Evolutionary conservation across 1,284 basidiomycete genomes (phyloP).

Genomic region (Gomphus sp.): DNA sequence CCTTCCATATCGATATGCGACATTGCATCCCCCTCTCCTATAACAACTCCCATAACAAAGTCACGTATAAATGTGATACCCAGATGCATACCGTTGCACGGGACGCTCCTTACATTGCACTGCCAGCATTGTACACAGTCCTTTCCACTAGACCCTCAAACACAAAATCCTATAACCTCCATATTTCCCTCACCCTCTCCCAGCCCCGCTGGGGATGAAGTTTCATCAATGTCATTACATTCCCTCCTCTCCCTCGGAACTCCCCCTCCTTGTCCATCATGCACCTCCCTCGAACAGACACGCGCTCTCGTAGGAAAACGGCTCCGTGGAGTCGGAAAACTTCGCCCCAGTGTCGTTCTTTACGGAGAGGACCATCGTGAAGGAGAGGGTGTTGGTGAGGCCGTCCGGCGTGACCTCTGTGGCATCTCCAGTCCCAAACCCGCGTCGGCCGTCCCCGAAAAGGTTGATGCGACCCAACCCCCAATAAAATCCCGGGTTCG

Average conservation of each 20-base stretch:
- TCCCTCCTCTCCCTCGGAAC: slow-evolving; percentile 34
- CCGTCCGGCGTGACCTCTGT: slow-evolving; percentile 68
- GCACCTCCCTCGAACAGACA: slow-evolving; percentile 58
- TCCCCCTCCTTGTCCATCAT: slow-evolving; percentile 75
- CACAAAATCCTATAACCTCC: background rate
- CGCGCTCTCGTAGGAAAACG: slow-evolving; percentile 74
- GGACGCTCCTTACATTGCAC: slow-evolving; percentile 71
- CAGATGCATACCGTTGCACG: slow-evolving; percentile 86
- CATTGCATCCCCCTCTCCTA: background rate
- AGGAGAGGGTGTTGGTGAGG: slow-evolving; percentile 78
- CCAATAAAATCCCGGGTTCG: background rate
- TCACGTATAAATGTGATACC: slow-evolving; percentile 33
- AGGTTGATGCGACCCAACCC: background rate
- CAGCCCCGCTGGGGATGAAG: slow-evolving; percentile 1
- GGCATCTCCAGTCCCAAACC: slow-evolving; percentile 25
- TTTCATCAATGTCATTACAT: background rate
- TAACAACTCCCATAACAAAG: slow-evolving; percentile 24
- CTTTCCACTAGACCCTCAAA: slow-evolving; percentile 40
- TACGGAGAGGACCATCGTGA: slow-evolving; percentile 88
- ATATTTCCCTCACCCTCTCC: slow-evolving; percentile 36
- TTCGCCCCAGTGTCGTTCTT: slow-evolving; percentile 83
- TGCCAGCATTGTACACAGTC: slow-evolving; percentile 76
- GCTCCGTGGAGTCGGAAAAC: slow-evolving; percentile 68
- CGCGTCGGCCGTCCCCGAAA: background rate
- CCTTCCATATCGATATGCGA: background rate